These are phyloP conservation scores for Corylus heterophylla DNA, from an alignment of 306 rosid genomes.

Conservation along the genomic window DNA sequence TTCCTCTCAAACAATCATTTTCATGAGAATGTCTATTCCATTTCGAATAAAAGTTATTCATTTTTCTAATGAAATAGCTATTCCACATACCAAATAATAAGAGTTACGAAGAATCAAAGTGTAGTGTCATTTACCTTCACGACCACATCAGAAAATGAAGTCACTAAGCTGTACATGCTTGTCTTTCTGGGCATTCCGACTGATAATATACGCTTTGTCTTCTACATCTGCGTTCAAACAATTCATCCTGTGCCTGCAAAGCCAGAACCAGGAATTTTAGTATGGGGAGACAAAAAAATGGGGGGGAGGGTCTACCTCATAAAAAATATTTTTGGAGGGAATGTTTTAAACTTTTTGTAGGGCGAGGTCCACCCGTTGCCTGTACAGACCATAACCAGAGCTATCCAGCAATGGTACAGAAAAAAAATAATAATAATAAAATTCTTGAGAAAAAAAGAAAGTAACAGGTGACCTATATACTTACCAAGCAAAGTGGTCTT, in stretches of 20 bases:
- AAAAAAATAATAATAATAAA: not conserved
- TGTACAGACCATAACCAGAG: slow-evolving; percentile 29
- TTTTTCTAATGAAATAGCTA: too few relatives aligned
- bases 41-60: too few relatives aligned
- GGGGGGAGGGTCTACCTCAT: too few relatives aligned
- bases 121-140: not conserved
- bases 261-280: too few relatives aligned
- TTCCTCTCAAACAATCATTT: too few relatives aligned
- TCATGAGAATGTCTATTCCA: too few relatives aligned
- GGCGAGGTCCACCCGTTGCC: slow-evolving; percentile 5
- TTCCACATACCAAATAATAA: too few relatives aligned
- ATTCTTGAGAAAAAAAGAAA: not conserved
- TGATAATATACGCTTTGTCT: slow-evolving; percentile 57
- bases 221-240: slow-evolving; percentile 68
- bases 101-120: not conserved
- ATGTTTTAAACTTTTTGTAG: too few relatives aligned
- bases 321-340: too few relatives aligned
- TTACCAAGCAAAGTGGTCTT: slow-evolving; percentile 81
- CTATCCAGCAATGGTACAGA: slow-evolving; percentile 5
- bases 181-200: slow-evolving; percentile 35
- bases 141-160: slow-evolving; percentile 65
- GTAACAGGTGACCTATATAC: not conserved
- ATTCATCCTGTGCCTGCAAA: slow-evolving; percentile 72
- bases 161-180: slow-evolving; percentile 57
- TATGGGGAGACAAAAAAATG: too few relatives aligned